Percentiles rank a stretch among this genome's conserved stretches.
These are phyloP conservation scores for Mesotaenium endlicherianum DNA, from an alignment of 139 green algal genomes.

Conservation along the genomic window DNA sequence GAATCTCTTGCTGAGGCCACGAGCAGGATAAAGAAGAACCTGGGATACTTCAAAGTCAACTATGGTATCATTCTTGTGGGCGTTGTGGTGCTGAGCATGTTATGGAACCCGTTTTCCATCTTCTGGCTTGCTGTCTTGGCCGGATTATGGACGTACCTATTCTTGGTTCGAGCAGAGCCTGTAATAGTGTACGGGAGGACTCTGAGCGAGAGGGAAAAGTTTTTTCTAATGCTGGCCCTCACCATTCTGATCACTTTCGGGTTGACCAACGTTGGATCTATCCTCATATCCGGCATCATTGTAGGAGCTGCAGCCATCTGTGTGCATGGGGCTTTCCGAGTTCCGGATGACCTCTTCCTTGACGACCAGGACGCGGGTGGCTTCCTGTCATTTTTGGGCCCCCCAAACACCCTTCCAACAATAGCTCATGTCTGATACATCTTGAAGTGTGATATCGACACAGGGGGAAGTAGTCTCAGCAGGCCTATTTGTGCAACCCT, in stretches of 20 bases:
- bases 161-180: constrained; percentile 70
- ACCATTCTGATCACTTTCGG: constrained; percentile 77
- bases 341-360: constrained; percentile 85
- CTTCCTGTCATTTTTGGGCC: constrained; percentile 53
- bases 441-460: too few relatives aligned
- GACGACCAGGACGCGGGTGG: constrained; percentile 62
- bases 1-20: constrained; percentile 71
- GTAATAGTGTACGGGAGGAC: constrained; percentile 72
- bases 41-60: constrained; percentile 89
- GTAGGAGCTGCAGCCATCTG: constrained; percentile 57
- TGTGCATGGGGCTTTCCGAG: constrained; percentile 69
- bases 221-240: constrained; percentile 73
- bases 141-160: constrained; percentile 79
- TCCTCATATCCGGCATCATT: constrained; percentile 74
- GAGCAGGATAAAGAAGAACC: constrained; percentile 78
- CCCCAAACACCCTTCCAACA: too few relatives aligned
- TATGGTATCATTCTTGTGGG: constrained; percentile 77
- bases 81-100: constrained; percentile 66
- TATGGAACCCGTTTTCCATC: constrained; percentile 74
- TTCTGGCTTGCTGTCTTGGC: constrained; percentile 74
- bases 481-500: too few relatives aligned
- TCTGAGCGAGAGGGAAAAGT: constrained; percentile 76
- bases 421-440: too few relatives aligned
- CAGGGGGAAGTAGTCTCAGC: too few relatives aligned
- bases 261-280: constrained; percentile 78